phyloP scores from a whole-genome alignment of 352 stramenopile genomes.

The Plasmopara muralis region DNA sequence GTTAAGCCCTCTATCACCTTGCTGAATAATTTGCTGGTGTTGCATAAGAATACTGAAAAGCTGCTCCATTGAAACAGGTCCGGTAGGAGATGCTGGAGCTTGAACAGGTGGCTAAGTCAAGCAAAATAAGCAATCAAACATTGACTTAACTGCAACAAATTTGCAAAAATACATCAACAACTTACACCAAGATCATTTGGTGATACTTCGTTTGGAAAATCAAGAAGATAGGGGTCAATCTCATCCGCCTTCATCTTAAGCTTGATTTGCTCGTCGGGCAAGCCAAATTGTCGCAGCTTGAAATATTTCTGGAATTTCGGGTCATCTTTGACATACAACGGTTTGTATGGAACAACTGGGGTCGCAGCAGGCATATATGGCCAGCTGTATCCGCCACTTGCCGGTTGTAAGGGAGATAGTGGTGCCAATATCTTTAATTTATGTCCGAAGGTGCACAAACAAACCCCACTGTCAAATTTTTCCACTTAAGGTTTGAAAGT shows the following conservation, averaged over 20 bases:
- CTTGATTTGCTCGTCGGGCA: conserved; percentile 76
- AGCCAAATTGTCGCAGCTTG: conserved; percentile 75
- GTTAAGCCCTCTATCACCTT: conserved; percentile 34
- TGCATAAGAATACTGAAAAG: conserved; percentile 85
- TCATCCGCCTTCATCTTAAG: conserved; percentile 76
- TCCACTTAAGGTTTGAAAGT: background rate
- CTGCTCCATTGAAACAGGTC: conserved; percentile 77
- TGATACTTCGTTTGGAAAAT: conserved; percentile 65
- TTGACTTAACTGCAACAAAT: background rate
- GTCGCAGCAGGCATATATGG: conserved; percentile 18
- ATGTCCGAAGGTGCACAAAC: conserved; percentile 1
- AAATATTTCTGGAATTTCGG: conserved; percentile 75
- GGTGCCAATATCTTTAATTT: conserved; percentile 4
- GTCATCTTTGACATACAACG: conserved; percentile 71
- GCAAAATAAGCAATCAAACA: background rate
- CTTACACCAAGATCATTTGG: conserved; percentile 74
- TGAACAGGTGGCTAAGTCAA: conserved; percentile 31
- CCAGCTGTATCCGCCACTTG: conserved; percentile 18
- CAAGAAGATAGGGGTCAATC: conserved; percentile 51
- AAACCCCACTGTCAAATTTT: conserved; percentile 16
- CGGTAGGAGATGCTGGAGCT: conserved; percentile 17
- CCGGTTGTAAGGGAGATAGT: conserved; percentile 13
- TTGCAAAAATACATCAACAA: background rate
- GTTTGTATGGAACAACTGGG: conserved; percentile 45
- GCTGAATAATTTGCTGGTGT: conserved; percentile 83